Evolutionary conservation across 2,329 filamentous ascomycete genomes (phyloP), one percentile per base, ranked within the genome.

Genomic region (Colletotrichum sp.): DNA sequence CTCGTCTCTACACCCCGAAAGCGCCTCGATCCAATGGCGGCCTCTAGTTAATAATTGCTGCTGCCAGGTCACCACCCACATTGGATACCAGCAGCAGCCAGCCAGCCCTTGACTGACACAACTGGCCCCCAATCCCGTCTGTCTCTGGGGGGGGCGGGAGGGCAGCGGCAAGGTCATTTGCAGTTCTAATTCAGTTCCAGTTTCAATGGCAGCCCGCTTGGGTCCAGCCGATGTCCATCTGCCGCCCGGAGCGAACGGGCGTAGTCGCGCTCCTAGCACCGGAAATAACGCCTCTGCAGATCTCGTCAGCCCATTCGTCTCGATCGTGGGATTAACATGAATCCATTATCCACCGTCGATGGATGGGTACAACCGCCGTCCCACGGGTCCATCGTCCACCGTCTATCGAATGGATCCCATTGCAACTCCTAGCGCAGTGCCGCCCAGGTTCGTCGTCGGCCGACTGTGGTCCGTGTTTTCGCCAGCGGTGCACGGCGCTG

Each of bases 281-380:
- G 71, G 71, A 63, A 70, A 71, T 71, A 74, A 71, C 67, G 36
- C 62, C 62, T 63, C 30, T 59, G 55, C 39, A 68, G 62, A 75
- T 72, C 55, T 26, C 34, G 18, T 57, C 26, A 52, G 36, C 55
- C 39, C 39, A 52, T 63, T 44, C 32, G 9, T 32, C 36, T 44
- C 44, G 55, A 24, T 49, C 57, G 34, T 60, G 28, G 52, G 69
- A 49, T 36, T 59, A 21, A 62, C 34, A 60, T 44, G 32, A 39
- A 71, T 65, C 28, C 60, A 49, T 44, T 34, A 64, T 49, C 68
- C 72, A 60, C 60, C 68, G 15, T 34, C 9, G 55, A 28, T 59
- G 49, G 59, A 16, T 52, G 24, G 21, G n/a, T 30, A 21, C 32
- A 16, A n/a, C 26, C 32, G 7, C 12, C 36, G 28, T 6, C 34